Conservation (phyloP, 169 alveolate species). For the Cryptosporidium muris region DNA sequence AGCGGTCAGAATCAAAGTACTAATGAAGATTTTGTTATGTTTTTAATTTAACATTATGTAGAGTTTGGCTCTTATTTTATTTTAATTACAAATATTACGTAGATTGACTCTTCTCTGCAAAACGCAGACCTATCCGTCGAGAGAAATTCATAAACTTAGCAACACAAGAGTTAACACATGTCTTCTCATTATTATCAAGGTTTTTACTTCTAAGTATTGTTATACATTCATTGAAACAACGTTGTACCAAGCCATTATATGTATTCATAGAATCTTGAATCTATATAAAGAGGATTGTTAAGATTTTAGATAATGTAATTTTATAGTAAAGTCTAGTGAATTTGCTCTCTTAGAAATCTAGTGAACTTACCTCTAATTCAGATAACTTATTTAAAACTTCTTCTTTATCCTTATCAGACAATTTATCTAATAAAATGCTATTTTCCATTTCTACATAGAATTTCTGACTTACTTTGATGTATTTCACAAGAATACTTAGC, state of each 20-base stretch:
- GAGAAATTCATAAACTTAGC: background rate
- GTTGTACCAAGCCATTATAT: background rate
- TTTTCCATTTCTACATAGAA: too few species aligned
- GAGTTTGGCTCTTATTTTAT: background rate
- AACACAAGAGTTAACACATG: background rate
- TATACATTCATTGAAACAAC: background rate
- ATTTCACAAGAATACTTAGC: too few species aligned
- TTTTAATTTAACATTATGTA: background rate
- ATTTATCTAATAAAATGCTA: too few species aligned
- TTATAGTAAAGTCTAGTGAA: background rate
- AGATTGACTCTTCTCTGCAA: background rate
- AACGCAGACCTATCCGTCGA: background rate
- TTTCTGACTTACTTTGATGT: too few species aligned
- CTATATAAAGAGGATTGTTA: background rate
- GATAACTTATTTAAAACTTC: too few species aligned
- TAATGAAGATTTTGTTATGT: background rate
- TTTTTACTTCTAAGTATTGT: background rate
- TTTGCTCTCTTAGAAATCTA: too few species aligned
- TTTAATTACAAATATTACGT: background rate
- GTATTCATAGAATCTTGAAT: conserved; percentile 1
- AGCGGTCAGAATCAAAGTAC: background rate
- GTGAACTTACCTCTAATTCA: background rate
- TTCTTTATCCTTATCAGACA: too few species aligned
- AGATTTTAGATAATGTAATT: background rate
- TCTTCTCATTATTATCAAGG: background rate